Evolutionary conservation across 1,139 yeast genomes (phyloP).

Genomic region (Candida albicans): DNA sequence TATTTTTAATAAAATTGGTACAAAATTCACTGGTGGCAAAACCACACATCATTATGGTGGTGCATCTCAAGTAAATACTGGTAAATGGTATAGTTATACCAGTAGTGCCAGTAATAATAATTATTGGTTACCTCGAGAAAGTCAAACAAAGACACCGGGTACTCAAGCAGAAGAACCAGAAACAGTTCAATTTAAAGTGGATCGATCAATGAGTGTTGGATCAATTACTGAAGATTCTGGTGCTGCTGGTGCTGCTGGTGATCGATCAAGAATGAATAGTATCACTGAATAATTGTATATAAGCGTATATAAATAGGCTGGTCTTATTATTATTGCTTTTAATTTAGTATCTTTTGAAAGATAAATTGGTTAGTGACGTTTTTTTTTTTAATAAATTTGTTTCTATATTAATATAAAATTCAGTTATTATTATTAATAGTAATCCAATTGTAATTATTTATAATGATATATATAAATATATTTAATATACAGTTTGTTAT

Average conservation of each 20-base stretch:
- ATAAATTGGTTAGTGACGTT: too few species aligned
- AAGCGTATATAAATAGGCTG: neutral
- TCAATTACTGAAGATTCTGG: conserved; percentile 4
- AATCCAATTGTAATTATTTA: too few species aligned
- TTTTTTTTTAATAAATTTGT: too few species aligned
- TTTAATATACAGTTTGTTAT: too few species aligned
- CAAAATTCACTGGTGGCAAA: conserved; percentile 37
- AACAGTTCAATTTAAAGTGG: conserved; percentile 2
- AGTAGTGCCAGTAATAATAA: conserved; percentile 38
- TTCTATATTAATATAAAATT: too few species aligned
- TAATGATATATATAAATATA: too few species aligned
- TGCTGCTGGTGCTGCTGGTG: conserved; percentile 1
- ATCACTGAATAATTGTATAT: conserved; percentile 5
- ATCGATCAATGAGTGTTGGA: conserved; percentile 6
- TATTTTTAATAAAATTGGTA: conserved; percentile 33
- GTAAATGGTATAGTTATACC: conserved; percentile 39
- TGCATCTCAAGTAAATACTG: conserved; percentile 38
- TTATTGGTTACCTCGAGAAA: conserved; percentile 37
- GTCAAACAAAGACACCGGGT: neutral
- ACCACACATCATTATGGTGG: conserved; percentile 31
- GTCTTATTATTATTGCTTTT: neutral
- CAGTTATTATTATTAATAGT: too few species aligned
- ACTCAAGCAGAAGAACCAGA: neutral
- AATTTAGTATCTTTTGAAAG: neutral
- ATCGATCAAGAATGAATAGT: conserved; percentile 12